Conservation (phyloP, 2,329 filamentous ascomycete genomes). For the Cladosporium sp. region DNA sequence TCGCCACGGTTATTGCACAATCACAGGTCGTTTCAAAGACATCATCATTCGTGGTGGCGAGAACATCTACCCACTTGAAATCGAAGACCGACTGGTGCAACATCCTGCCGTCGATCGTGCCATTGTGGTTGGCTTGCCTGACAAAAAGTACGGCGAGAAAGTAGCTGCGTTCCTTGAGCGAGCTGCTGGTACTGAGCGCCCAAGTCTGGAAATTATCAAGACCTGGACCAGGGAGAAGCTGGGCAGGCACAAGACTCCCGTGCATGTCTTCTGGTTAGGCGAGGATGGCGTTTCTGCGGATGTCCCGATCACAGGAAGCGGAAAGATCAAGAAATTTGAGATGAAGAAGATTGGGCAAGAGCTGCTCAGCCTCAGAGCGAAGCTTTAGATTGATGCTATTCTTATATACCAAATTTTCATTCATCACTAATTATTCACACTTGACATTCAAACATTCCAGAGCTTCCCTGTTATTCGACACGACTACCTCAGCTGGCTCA, state of each 20-base stretch:
- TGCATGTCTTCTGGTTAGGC: conserved; percentile 73
- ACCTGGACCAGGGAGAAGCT: conserved; percentile 36
- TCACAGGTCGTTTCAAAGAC: conserved; percentile 31
- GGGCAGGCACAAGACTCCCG: conserved; percentile 52
- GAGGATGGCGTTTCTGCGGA: conserved; percentile 34
- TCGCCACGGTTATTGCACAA: conserved; percentile 37
- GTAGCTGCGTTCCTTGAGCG: conserved; percentile 33
- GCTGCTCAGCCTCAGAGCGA: conserved; percentile 9
- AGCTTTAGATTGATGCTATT: background rate
- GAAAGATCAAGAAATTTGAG: conserved; percentile 44
- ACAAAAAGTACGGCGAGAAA: conserved; percentile 29
- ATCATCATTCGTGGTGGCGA: conserved; percentile 55
- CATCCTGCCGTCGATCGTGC: conserved; percentile 25
- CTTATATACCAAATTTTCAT: background rate
- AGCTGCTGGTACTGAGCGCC: conserved; percentile 18
- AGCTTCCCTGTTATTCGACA: no score
- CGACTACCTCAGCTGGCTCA: no score
- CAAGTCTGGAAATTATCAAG: conserved; percentile 32
- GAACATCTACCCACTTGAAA: conserved; percentile 50
- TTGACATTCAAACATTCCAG: no score
- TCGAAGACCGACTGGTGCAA: conserved; percentile 28
- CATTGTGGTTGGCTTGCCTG: conserved; percentile 28
- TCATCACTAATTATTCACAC: no score
- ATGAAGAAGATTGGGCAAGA: conserved; percentile 21
- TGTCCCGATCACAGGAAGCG: conserved; percentile 41